Conservation (phyloP, 2,329 filamentous ascomycete species). For the Aaosphaeria pasadenensis region DNA sequence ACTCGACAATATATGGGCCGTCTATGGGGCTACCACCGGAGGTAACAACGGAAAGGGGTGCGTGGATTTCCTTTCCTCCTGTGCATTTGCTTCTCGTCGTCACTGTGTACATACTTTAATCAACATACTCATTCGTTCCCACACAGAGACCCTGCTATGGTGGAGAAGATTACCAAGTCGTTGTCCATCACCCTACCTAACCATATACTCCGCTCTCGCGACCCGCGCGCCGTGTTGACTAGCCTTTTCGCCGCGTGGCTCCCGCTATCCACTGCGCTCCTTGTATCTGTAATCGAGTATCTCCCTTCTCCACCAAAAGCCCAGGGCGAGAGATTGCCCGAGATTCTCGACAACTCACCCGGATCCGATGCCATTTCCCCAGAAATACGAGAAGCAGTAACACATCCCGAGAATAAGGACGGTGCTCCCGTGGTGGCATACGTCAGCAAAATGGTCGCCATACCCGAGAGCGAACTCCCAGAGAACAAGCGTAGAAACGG, state of each 20-base stretch:
- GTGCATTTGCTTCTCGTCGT: conserved; percentile 14
- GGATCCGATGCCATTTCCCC: conserved; percentile 69
- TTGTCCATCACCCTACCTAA: conserved; percentile 78
- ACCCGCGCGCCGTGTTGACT: conserved; percentile 78
- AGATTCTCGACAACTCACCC: conserved; percentile 75
- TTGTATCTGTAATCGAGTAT: conserved; percentile 92
- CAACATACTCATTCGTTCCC: conserved; percentile 40
- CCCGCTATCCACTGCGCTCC: conserved; percentile 83
- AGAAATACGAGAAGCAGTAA: conserved; percentile 74
- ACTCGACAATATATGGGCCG: conserved; percentile 92
- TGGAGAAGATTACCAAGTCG: conserved; percentile 95
- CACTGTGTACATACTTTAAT: conserved; percentile 30
- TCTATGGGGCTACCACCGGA: conserved; percentile 86
- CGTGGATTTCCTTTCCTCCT: conserved; percentile 43
- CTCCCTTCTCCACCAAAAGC: conserved; percentile 79
- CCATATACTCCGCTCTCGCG: conserved; percentile 80
- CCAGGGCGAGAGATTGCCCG: conserved; percentile 76
- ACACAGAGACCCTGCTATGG: conserved; percentile 66
- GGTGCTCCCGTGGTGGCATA: conserved; percentile 85
- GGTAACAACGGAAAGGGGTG: conserved; percentile 78
- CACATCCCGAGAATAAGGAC: conserved; percentile 68
- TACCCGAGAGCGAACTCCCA: conserved; percentile 87
- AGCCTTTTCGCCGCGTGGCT: conserved; percentile 88
- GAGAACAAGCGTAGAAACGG: conserved; percentile 72
- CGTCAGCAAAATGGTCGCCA: conserved; percentile 96